Evolutionary conservation across 495 filamentous ascomycete species (phyloP), one percentile per base, ranked within the genome.

Genomic region (Rusavskia elegans): DNA sequence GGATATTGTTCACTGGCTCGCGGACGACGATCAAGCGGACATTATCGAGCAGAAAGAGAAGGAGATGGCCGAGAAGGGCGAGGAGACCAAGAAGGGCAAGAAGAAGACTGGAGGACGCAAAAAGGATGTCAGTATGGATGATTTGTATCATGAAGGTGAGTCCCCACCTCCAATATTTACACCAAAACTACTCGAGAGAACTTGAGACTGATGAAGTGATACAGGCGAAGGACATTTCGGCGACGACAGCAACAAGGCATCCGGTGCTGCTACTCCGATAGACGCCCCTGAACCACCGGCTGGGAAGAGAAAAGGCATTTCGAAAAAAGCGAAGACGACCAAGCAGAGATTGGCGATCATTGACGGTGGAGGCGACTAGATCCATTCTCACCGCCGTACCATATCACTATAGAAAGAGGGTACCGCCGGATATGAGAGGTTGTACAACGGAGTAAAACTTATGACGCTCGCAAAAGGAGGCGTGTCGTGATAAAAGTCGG

Each of bases 121-220:
- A 67, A 89, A 87, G 71, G 79, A 81, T 49, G 74, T 89, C 50
- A 90, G 82, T 61, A 67, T 96, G 69, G 89, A 96, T 68, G 89
- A 95, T 63, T 87, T 96, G 87, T 96, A 96, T 71, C 89, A 96
- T 68, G 89, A 96, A 76, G 89, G 89, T 95, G 69, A 74, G 83
- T 71, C 52, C 36, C 25, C 42, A 19, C 32, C 44, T 20, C 8
- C 3, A 36, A 3, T 30, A 3, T 27, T 11, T 25, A 40, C 16
- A 51, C 23, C 23, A 1, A 27, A 3, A 27, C n/a, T 27, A 27
- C 38, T 42, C 1, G 6, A 49, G 61, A 13, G 30, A n/a, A 16
- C 30, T 13, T 55, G 27, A 14, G 37, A 32, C 55, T 51, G 19
- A 55, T 42, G 3, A 29, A 19, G n/a, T 60, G 38, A 23, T 59